These are phyloP conservation scores for Pontederia crassipes DNA, from an alignment of 176 grass and related monocot species.

Conservation along the genomic window DNA sequence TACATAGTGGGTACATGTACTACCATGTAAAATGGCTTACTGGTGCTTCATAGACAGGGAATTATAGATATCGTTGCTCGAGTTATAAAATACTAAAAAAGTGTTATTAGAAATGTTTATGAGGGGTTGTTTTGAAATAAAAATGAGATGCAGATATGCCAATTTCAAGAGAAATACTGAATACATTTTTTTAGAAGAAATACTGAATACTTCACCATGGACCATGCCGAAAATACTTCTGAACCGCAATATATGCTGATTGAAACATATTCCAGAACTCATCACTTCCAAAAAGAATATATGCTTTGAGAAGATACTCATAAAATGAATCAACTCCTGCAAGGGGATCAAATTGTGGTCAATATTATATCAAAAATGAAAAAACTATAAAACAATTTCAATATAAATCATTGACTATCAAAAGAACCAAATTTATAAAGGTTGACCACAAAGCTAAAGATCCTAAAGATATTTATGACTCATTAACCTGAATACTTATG, in stretches of 20 bases:
- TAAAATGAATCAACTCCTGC: constrained; percentile 99
- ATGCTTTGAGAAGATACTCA: constrained; percentile 94
- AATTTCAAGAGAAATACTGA: background rate
- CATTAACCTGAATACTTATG: background rate
- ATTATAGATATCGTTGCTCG: too few species aligned
- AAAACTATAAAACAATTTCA: background rate
- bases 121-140: background rate
- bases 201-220: constrained; percentile 46
- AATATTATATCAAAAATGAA: background rate
- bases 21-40: too few species aligned
- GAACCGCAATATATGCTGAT: constrained; percentile 78
- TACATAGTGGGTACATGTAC: too few species aligned
- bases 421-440: background rate
- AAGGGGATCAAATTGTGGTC: constrained; percentile 14
- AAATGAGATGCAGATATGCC: constrained; percentile 13
- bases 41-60: too few species aligned
- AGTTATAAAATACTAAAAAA: too few species aligned
- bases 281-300: constrained; percentile 83
- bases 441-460: background rate
- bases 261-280: constrained; percentile 99
- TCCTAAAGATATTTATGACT: background rate
- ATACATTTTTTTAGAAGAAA: constrained; percentile 3
- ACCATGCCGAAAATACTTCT: constrained; percentile 90
- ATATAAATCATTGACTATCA: background rate
- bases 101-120: too few species aligned